Percentiles rank a stretch among this genome's conserved stretches.
Evolutionary conservation across 169 alveolate species (phyloP).

Genomic region (Eimeria maxima): DNA sequence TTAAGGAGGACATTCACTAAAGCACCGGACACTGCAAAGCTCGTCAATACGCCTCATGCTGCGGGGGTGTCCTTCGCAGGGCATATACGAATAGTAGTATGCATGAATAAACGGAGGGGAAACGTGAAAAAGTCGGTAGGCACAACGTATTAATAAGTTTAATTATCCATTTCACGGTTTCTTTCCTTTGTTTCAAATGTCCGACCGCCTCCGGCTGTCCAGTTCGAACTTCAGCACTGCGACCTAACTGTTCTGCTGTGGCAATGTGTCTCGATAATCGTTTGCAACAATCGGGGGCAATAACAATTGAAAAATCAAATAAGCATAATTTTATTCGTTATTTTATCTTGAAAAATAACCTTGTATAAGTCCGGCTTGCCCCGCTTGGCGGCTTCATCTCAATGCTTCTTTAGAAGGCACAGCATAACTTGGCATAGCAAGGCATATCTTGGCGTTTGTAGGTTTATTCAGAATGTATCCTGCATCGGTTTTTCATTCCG

Average conservation of each 20-base stretch:
- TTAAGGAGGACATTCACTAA: not conserved
- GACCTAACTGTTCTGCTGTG: not conserved
- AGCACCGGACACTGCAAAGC: not conserved
- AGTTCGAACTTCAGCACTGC: not conserved
- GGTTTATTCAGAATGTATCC: not conserved
- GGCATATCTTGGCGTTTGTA: not conserved
- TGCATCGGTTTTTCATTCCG: not conserved
- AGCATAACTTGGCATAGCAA: not conserved
- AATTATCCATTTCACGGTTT: not conserved
- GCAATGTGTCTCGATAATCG: not conserved
- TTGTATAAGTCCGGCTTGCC: not conserved
- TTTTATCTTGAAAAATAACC: not conserved
- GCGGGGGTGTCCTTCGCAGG: not conserved
- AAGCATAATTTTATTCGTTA: not conserved
- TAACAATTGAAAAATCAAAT: not conserved
- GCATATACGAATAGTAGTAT: not conserved
- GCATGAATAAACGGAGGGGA: too few relatives aligned
- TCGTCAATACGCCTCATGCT: too few relatives aligned
- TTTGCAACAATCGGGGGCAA: not conserved
- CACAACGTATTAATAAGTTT: too few relatives aligned
- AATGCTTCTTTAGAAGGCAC: not conserved
- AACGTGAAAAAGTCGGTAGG: too few relatives aligned
- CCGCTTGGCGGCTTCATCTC: not conserved
- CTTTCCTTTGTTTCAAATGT: not conserved
- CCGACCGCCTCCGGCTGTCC: not conserved